Conservation (phyloP, 2,329 filamentous ascomycete species). For the Diaporthe sp. region DNA sequence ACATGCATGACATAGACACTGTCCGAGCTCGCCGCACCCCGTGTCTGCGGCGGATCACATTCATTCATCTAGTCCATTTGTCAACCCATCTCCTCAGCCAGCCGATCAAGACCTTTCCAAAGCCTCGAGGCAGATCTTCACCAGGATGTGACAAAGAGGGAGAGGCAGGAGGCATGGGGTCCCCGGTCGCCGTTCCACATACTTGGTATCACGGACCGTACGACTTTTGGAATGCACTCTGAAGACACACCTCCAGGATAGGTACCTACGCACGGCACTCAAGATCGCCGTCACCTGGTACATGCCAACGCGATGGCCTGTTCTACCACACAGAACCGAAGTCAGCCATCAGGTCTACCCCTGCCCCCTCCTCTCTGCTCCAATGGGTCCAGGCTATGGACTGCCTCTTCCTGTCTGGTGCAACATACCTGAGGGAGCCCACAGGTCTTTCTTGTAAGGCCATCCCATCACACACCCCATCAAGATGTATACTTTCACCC, state of each 20-base stretch:
- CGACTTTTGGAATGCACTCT: conserved; percentile 31
- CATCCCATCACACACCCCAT: neutral
- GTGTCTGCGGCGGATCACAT: neutral
- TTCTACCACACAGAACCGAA: conserved; percentile 23
- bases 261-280: conserved; percentile 21
- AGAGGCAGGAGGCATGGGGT: conserved; percentile 1
- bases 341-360: conserved; percentile 36
- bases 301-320: conserved; percentile 36
- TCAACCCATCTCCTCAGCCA: neutral
- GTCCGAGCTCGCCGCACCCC: neutral
- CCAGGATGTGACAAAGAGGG: conserved; percentile 16
- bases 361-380: neutral
- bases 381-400: conserved; percentile 5
- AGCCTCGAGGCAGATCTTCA: conserved; percentile 17
- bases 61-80: neutral
- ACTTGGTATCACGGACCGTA: conserved; percentile 32
- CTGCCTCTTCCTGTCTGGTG: conserved; percentile 24
- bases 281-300: conserved; percentile 18
- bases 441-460: neutral
- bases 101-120: neutral
- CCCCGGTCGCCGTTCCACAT: conserved; percentile 18
- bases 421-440: conserved; percentile 30
- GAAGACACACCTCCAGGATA: conserved; percentile 18
- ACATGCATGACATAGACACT: conserved; percentile 2
- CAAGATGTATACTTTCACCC: neutral